Percentiles rank a stretch among this genome's conserved stretches.
Conservation (phyloP, 306 rosid genomes). For the Quercus cerris region DNA sequence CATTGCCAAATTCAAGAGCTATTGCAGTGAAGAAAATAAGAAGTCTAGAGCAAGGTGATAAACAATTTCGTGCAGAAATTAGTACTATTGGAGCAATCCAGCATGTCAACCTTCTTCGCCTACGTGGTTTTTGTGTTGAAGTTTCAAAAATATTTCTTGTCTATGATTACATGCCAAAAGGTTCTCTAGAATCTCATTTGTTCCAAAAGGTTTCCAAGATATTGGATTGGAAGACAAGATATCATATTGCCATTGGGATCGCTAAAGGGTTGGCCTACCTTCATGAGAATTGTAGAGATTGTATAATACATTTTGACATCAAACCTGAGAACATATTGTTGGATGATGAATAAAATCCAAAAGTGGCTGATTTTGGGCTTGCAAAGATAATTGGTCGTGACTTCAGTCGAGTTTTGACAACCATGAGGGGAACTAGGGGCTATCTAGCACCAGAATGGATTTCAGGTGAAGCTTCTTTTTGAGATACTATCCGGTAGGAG, state of each 20-base stretch:
- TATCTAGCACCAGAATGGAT: slow-evolving; percentile 75
- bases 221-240: slow-evolving; percentile 26
- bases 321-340: slow-evolving; percentile 68
- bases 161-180: slow-evolving; percentile 17
- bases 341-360: slow-evolving; percentile 27
- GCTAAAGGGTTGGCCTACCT: slow-evolving; percentile 56
- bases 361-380: slow-evolving; percentile 60
- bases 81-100: slow-evolving; percentile 18
- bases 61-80: slow-evolving; percentile 17
- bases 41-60: slow-evolving; percentile 18
- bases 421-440: slow-evolving; percentile 66
- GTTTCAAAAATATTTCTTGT: slow-evolving; percentile 6
- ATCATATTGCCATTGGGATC: slow-evolving; percentile 39
- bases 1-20: slow-evolving; percentile 1
- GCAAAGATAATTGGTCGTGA: slow-evolving; percentile 56
- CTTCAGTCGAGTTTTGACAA: slow-evolving; percentile 48
- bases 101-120: slow-evolving; percentile 21
- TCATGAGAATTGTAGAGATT: slow-evolving; percentile 54
- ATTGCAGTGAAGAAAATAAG: slow-evolving; percentile 32
- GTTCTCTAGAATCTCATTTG: slow-evolving; percentile 18
- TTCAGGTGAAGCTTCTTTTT: slow-evolving; percentile 50
- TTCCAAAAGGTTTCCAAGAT: not conserved
- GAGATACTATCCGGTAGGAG: slow-evolving; percentile 45
- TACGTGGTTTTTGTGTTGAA: slow-evolving; percentile 14
- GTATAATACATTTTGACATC: slow-evolving; percentile 59